phyloP scores from a whole-genome alignment of 805 yeast genomes.

The Zygoascus biomembranicola region DNA sequence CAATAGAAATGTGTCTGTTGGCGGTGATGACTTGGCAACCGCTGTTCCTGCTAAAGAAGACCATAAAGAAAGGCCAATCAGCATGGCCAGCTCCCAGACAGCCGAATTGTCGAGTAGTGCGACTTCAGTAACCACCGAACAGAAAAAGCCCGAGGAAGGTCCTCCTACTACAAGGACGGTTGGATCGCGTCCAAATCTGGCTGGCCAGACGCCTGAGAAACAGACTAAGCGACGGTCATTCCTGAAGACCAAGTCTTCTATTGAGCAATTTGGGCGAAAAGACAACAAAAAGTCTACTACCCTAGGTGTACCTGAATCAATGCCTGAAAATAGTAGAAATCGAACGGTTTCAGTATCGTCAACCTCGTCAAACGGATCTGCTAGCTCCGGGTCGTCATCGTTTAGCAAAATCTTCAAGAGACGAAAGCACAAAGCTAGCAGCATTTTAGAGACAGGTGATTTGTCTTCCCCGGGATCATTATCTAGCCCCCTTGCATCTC shows the following conservation, averaged over 20 bases:
- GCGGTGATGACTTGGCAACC: constrained; percentile 13
- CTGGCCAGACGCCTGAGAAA: constrained; percentile 2
- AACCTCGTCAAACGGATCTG: constrained; percentile 1
- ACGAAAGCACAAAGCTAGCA: constrained; percentile 4
- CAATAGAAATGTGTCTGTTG: constrained; percentile 4
- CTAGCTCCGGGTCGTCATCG: constrained; percentile 6
- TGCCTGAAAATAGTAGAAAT: neutral
- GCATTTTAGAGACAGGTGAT: neutral
- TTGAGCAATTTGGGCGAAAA: constrained; percentile 10
- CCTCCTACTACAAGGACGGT: constrained; percentile 6
- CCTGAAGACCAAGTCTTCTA: constrained; percentile 16
- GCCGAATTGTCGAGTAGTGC: neutral
- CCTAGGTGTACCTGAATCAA: neutral
- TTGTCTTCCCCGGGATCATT: neutral
- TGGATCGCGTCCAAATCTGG: neutral
- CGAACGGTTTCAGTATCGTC: constrained; percentile 4
- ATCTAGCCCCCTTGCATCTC: neutral
- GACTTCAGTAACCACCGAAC: neutral
- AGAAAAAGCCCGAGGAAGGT: neutral
- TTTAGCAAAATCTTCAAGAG: constrained; percentile 15
- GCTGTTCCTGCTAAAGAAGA: neutral
- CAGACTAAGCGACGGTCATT: constrained; percentile 15
- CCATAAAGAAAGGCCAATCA: neutral
- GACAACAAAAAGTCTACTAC: neutral
- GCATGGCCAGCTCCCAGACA: neutral